Evolutionary conservation across 208 protist species (phyloP), one percentile per base, ranked within the genome.

Genomic region (Wallacemonas collosoma): DNA sequence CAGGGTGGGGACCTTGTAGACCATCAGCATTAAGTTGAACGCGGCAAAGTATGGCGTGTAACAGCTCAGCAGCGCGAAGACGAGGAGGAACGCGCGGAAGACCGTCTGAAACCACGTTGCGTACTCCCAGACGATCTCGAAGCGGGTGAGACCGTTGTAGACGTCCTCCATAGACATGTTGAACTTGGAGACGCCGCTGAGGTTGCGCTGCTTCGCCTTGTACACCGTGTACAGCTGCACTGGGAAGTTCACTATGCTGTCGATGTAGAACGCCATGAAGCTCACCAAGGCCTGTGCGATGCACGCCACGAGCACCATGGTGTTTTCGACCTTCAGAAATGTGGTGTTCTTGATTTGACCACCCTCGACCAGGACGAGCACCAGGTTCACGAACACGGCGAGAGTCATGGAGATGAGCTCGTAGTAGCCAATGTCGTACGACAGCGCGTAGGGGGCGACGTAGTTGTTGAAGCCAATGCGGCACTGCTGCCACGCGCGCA

Each of bases 1-100:
- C 60, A 95, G 76, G 17, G 82, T 90, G 2, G 86, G 80, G 60
- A 83, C 86, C 54, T 86, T 89, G 80, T 93, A 91, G 8, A 95
- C 80, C 39, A 90, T 71, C 43, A 88, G 74, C 70, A 91, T 79
- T 35, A 95, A 68, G 75, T 93, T 86, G 60, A 93, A 85, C 38
- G 88, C 86, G 14, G 87, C 85, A 77, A 93, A 92, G 73, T 89
- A 92, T n/a, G 77, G 77, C 50, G 85, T 87, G 43, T 76, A 48
- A 36, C 81, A 78, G 74, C 86, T 89, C n/a, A 94, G 70, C 1
- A 79, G 43, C 5, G 89, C 84, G 51, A 91, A 85, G 44, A 87
- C 11, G 17, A 90, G 71, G 7, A 91, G 68, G 72, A 79, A 81
- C 50, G 87, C 41, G 60, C 87, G 85, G 65, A 91, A 85, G 48